Percentiles rank a stretch among this genome's conserved stretches.
Evolutionary conservation across 2,329 filamentous ascomycete species (phyloP).

Genomic region (Fusarium sp.): DNA sequence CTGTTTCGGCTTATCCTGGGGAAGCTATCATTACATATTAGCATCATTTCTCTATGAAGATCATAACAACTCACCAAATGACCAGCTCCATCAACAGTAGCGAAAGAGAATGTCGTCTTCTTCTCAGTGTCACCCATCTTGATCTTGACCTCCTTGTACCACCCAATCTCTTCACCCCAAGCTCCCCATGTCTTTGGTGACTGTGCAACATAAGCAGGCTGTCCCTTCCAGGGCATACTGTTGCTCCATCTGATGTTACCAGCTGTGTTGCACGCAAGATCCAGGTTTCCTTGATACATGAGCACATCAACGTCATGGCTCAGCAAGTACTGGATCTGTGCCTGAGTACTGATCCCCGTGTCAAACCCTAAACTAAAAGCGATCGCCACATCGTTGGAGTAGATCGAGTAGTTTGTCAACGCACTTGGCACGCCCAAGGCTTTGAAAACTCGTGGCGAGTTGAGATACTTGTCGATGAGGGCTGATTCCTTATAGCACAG

Average conservation of each 20-base stretch:
- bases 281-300: constrained; percentile 40
- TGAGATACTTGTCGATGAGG: constrained; percentile 16
- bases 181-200: constrained; percentile 9
- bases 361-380: constrained; percentile 17
- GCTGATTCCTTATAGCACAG: constrained; percentile 21
- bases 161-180: constrained; percentile 21
- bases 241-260: constrained; percentile 40
- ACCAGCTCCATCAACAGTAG: constrained; percentile 30
- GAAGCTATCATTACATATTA: not conserved
- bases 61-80: constrained; percentile 28
- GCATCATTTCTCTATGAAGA: fast-evolving
- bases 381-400: not conserved
- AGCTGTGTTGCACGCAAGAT: constrained; percentile 40
- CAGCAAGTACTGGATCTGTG: constrained; percentile 23
- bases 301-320: constrained; percentile 27
- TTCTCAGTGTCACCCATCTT: constrained; percentile 8
- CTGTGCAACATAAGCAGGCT: constrained; percentile 39
- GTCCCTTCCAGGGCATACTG: constrained; percentile 32
- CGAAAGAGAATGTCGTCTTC: constrained; percentile 26
- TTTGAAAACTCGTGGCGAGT: constrained; percentile 5
- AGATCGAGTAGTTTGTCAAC: constrained; percentile 20
- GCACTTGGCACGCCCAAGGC: constrained; percentile 5
- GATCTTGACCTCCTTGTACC: constrained; percentile 36
- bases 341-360: constrained; percentile 19
- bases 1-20: constrained; percentile 18